Evolutionary conservation across 2,329 filamentous ascomycete species (phyloP).

Genomic region (Paecilomyces fulvus): DNA sequence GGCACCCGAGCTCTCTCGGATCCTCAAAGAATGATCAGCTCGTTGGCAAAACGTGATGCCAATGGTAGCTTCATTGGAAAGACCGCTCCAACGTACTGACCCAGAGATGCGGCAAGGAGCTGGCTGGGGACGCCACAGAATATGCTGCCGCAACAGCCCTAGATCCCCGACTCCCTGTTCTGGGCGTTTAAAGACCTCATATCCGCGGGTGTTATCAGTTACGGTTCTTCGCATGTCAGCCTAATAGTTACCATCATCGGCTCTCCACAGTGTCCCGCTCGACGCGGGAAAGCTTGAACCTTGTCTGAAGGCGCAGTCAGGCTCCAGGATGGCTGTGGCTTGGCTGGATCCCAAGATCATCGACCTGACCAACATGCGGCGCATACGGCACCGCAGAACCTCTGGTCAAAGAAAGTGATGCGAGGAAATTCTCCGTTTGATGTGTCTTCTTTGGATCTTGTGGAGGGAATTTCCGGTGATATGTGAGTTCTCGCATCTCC

Average conservation of each 20-base stretch:
- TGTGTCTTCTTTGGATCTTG: background rate
- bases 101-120: background rate
- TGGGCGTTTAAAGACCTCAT: background rate
- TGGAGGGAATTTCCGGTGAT: background rate
- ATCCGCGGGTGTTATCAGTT: background rate
- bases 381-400: background rate
- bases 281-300: background rate
- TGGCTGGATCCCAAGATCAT: background rate
- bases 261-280: background rate
- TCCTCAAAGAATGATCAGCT: background rate
- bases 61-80: background rate
- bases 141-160: background rate
- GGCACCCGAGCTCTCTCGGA: background rate
- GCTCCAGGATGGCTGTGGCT: background rate
- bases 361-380: background rate
- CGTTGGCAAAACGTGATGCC: background rate
- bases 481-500: background rate
- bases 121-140: background rate
- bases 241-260: background rate
- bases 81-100: background rate
- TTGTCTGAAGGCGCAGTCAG: background rate
- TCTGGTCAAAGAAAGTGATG: background rate
- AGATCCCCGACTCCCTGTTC: background rate
- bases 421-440: background rate
- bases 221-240: background rate